A percentile compares a stretch with the other conserved stretches of the same genome.
phyloP scores from a whole-genome alignment of 169 alveolate species.

The Plasmodium reichenowi region DNA sequence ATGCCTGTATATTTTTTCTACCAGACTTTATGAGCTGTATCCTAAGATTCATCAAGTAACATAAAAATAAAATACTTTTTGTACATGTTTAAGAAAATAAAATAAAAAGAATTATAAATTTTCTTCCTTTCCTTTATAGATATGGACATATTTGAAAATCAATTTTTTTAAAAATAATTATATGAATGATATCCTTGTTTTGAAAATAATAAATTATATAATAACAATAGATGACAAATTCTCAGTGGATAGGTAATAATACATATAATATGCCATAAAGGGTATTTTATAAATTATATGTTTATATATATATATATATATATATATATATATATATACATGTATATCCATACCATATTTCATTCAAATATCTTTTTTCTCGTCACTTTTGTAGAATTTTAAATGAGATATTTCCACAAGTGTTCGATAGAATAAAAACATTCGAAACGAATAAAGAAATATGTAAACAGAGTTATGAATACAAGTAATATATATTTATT shows the following conservation, averaged over 20 bases:
- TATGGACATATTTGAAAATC: constrained; percentile 28
- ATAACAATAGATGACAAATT: constrained; percentile 37
- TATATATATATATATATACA: not conserved
- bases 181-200: constrained; percentile 22
- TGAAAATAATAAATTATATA: constrained; percentile 44
- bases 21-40: constrained; percentile 33
- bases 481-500: constrained; percentile 18
- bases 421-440: constrained; percentile 8
- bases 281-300: not conserved
- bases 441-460: constrained; percentile 21
- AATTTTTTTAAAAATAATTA: constrained; percentile 10
- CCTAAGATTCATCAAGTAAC: constrained; percentile 54
- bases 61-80: not conserved
- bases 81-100: not conserved
- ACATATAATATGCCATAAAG: not conserved
- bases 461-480: constrained; percentile 21
- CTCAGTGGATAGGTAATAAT: constrained; percentile 12
- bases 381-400: constrained; percentile 16
- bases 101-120: not conserved
- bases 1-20: constrained; percentile 52
- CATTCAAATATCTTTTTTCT: no score
- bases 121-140: constrained; percentile 2
- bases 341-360: no score
- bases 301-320: not conserved
- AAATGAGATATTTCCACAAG: constrained; percentile 20